These are phyloP conservation scores for Magnolia kwangsiensis DNA, from an alignment of 164 flowering plant genomes.

Conservation along the genomic window DNA sequence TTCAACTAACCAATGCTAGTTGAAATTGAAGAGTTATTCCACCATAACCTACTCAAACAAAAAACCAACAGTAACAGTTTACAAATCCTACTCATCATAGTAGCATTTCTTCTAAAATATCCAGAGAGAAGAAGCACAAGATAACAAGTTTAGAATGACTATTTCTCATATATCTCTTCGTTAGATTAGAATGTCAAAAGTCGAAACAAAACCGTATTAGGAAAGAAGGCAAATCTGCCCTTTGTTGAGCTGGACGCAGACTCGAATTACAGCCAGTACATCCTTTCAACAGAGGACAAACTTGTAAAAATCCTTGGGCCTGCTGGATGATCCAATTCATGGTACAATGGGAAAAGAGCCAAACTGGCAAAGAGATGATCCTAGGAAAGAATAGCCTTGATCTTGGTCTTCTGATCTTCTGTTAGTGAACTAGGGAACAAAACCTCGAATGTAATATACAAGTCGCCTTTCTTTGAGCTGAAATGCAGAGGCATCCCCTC, in stretches of 20 bases:
- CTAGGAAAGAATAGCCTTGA: conserved; percentile 66
- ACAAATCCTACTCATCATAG: too few species aligned
- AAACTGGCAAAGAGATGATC: conserved; percentile 7
- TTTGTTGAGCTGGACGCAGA: not conserved
- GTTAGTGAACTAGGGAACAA: conserved; percentile 78
- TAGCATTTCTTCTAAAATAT: too few species aligned
- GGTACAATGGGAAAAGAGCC: conserved; percentile 30
- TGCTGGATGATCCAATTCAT: conserved; percentile 14
- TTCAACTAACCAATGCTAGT: too few species aligned
- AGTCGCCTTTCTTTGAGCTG: conserved; percentile 85
- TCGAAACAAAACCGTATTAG: not conserved
- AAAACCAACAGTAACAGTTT: too few species aligned
- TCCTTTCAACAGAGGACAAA: not conserved
- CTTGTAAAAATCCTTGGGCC: conserved; percentile 9
- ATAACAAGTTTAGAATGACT: not conserved
- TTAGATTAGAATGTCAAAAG: not conserved
- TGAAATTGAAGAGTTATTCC: too few species aligned
- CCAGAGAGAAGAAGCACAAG: not conserved
- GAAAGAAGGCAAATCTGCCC: not conserved
- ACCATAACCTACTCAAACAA: too few species aligned
- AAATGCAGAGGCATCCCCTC: conserved; percentile 96
- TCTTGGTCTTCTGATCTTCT: conserved; percentile 85
- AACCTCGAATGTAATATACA: conserved; percentile 85
- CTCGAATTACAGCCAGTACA: not conserved
- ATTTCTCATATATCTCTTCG: not conserved